Conservation (phyloP, 768 basidiomycete species). For the Xerocomus brunneocitrinus region DNA sequence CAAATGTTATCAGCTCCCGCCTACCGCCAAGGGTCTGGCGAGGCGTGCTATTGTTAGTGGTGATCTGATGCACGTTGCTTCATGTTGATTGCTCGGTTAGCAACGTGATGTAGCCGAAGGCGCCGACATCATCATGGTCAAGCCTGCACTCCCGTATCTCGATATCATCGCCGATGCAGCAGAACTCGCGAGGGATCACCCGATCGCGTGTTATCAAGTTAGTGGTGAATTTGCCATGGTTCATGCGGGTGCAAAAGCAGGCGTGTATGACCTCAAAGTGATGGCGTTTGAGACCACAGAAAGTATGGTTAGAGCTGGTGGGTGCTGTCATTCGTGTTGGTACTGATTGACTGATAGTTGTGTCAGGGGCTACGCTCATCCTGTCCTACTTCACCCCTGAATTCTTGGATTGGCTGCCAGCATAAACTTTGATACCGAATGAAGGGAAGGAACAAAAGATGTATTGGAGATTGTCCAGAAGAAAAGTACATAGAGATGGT, state of each 20-base stretch:
- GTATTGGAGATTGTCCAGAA: not conserved
- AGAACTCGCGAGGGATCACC: constrained; percentile 75
- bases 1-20: constrained; percentile 98
- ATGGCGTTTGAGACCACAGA: constrained; percentile 96
- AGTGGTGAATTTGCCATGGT: constrained; percentile 98
- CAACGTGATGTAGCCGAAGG: constrained; percentile 86
- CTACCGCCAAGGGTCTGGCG: constrained; percentile 82
- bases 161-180: constrained; percentile 92
- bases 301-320: constrained; percentile 88
- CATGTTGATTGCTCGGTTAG: constrained; percentile 37
- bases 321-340: constrained; percentile 20
- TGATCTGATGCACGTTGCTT: not conserved
- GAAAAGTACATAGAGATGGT: not conserved
- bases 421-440: constrained; percentile 5
- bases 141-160: constrained; percentile 92
- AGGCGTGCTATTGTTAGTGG: constrained; percentile 82
- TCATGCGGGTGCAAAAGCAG: constrained; percentile 86
- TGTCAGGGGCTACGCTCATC: constrained; percentile 81
- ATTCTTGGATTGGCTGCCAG: constrained; percentile 81
- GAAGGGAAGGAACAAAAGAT: not conserved
- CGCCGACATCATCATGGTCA: constrained; percentile 99
- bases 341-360: constrained; percentile 6
- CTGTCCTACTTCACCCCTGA: constrained; percentile 96
- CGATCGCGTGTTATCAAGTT: constrained; percentile 96
- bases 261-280: constrained; percentile 85